Evolutionary conservation across 352 stramenopile genomes (phyloP).

Genomic region (Phytophthora litchii): DNA sequence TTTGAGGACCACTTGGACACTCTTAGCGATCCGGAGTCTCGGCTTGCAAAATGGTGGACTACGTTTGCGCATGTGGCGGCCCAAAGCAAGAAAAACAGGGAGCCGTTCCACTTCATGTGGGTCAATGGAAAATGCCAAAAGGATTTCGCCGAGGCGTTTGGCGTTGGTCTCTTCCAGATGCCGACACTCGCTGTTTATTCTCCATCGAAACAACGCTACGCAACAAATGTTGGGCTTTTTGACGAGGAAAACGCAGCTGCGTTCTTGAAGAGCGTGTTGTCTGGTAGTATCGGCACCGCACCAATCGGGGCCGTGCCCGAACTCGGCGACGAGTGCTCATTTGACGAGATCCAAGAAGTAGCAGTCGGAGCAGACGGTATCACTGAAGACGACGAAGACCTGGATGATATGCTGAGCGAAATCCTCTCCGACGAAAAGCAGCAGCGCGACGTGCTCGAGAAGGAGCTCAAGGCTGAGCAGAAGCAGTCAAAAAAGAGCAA

Average conservation of each 20-base stretch:
- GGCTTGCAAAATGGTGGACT: slow-evolving; percentile 44
- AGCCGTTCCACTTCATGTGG: slow-evolving; percentile 81
- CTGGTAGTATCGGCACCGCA: slow-evolving; percentile 61
- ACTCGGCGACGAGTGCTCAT: slow-evolving; percentile 53
- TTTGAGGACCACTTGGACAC: slow-evolving; percentile 68
- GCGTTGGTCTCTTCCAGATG: slow-evolving; percentile 76
- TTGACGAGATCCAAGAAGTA: slow-evolving; percentile 54
- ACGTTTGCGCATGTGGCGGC: slow-evolving; percentile 52
- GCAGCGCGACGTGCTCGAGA: slow-evolving; percentile 58
- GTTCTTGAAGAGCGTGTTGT: slow-evolving; percentile 75
- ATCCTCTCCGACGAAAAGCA: slow-evolving; percentile 75
- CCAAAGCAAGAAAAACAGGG: slow-evolving; percentile 51
- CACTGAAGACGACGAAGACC: slow-evolving; percentile 57
- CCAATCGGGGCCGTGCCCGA: slow-evolving; percentile 49
- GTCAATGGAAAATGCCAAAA: slow-evolving; percentile 78
- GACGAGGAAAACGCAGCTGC: slow-evolving; percentile 56
- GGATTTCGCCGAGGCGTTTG: slow-evolving; percentile 72
- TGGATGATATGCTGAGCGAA: slow-evolving; percentile 73
- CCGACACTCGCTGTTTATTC: slow-evolving; percentile 78
- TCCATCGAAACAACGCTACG: slow-evolving; percentile 73
- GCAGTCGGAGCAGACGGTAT: slow-evolving; percentile 15
- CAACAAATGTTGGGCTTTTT: slow-evolving; percentile 71
- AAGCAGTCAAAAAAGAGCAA: slow-evolving; percentile 49
- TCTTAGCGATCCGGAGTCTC: slow-evolving; percentile 43
- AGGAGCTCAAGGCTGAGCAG: slow-evolving; percentile 46